Evolutionary conservation across 306 rosid species (phyloP).

Genomic region (Prunus davidiana): DNA sequence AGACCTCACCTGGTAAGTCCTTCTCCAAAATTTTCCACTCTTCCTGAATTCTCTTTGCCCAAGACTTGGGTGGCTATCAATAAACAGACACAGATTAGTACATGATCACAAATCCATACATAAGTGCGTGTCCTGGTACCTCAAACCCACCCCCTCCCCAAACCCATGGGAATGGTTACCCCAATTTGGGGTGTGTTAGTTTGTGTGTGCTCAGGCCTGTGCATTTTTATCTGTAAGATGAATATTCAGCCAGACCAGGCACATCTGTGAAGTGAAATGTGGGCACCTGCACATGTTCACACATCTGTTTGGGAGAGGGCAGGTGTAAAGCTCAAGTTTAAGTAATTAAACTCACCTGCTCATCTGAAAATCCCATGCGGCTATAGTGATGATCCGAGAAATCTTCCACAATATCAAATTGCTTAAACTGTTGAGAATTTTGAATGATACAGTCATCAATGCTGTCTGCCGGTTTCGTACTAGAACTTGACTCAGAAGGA

Average conservation of each 20-base stretch:
- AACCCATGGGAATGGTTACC: not conserved
- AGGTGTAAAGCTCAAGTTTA: not conserved
- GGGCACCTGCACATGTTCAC: not conserved
- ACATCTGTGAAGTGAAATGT: not conserved
- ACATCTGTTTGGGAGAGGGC: not conserved
- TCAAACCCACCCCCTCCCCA: too few relatives aligned
- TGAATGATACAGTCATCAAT: conserved; percentile 15
- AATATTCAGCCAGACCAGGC: not conserved
- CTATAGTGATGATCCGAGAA: conserved; percentile 58
- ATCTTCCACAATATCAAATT: conserved; percentile 55
- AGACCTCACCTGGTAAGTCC: conserved; percentile 63
- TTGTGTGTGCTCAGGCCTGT: not conserved
- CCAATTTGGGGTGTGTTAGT: not conserved
- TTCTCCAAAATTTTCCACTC: conserved; percentile 80
- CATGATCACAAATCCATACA: not conserved
- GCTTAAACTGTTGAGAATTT: conserved; percentile 45
- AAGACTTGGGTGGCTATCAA: conserved; percentile 53
- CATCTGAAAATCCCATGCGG: conserved; percentile 28
- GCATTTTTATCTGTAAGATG: too few relatives aligned
- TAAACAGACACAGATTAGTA: conserved; percentile 6
- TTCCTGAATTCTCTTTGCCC: conserved; percentile 77
- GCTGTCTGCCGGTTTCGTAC: conserved; percentile 24
- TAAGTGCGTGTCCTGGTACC: too few relatives aligned
- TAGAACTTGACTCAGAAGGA: conserved; percentile 42
- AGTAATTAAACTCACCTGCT: conserved; percentile 42